A percentile compares a stretch with the other conserved stretches of the same genome.
Evolutionary conservation across 495 filamentous ascomycete genomes (phyloP).

Genomic region (Xylaria longipes): DNA sequence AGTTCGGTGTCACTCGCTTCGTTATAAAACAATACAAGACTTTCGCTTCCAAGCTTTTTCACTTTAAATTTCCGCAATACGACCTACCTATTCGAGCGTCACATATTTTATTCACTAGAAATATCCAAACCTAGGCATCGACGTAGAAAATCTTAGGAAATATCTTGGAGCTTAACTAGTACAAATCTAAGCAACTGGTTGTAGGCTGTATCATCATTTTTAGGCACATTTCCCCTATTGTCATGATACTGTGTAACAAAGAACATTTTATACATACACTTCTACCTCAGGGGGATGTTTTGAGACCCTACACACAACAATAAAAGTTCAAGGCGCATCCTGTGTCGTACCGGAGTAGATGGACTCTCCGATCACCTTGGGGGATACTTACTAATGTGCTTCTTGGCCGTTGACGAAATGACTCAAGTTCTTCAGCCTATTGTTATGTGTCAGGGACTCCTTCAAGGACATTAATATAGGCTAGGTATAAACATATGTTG

Average conservation of each 20-base stretch:
- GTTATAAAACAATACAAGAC: neutral
- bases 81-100: neutral
- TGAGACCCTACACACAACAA: neutral
- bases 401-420: neutral
- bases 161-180: neutral
- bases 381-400: neutral
- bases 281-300: neutral
- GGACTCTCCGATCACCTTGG: neutral
- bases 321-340: neutral
- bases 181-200: neutral
- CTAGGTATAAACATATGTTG: too few species aligned
- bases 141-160: neutral
- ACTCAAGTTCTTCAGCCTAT: neutral
- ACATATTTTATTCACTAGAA: neutral
- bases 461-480: too few species aligned
- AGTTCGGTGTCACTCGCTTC: neutral
- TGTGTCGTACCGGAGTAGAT: neutral
- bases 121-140: neutral
- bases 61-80: neutral
- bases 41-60: slow-evolving; percentile 4
- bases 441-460: too few species aligned
- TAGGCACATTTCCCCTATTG: neutral
- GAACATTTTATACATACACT: neutral
- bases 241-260: neutral
- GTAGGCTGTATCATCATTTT: too few species aligned